A percentile compares a stretch with the other conserved stretches of the same genome.
phyloP scores from a whole-genome alignment of 768 basidiomycete species.

The Russula abietina region DNA sequence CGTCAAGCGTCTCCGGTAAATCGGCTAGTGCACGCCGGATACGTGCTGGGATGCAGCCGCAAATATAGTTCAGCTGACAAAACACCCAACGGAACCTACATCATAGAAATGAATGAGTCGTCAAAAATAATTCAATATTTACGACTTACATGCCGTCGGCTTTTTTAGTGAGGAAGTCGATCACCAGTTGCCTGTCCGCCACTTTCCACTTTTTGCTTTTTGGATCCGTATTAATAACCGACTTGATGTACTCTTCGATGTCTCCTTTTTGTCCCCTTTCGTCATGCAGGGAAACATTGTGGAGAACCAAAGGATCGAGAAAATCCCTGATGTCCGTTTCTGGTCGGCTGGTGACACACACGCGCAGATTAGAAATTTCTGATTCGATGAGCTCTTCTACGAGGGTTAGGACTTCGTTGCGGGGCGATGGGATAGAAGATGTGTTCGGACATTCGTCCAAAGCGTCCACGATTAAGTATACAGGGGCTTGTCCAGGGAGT shows the following conservation, averaged over 20 bases:
- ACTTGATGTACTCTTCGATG: not conserved
- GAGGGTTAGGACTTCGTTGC: not conserved
- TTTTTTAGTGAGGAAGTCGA: too few relatives aligned
- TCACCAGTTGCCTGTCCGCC: not conserved
- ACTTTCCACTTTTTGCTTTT: not conserved
- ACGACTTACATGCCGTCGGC: not conserved
- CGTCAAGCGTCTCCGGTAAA: not conserved
- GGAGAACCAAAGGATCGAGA: not conserved
- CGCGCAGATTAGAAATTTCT: not conserved
- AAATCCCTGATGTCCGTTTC: not conserved
- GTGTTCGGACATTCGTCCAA: not conserved
- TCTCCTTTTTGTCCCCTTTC: too few relatives aligned
- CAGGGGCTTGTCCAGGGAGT: not conserved
- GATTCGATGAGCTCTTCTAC: not conserved
- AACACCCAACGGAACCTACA: too few relatives aligned
- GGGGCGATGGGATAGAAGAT: not conserved
- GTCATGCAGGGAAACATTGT: not conserved
- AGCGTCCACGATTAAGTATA: not conserved
- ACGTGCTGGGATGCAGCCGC: too few relatives aligned
- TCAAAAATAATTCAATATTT: not conserved
- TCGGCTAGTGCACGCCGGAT: not conserved
- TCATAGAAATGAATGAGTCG: not conserved
- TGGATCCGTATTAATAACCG: not conserved
- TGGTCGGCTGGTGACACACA: not conserved
- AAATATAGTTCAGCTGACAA: too few relatives aligned